Percentiles rank a stretch among this genome's conserved stretches.
phyloP scores from a whole-genome alignment of 257 asterid species.

The Ajuga chamaepitys region DNA sequence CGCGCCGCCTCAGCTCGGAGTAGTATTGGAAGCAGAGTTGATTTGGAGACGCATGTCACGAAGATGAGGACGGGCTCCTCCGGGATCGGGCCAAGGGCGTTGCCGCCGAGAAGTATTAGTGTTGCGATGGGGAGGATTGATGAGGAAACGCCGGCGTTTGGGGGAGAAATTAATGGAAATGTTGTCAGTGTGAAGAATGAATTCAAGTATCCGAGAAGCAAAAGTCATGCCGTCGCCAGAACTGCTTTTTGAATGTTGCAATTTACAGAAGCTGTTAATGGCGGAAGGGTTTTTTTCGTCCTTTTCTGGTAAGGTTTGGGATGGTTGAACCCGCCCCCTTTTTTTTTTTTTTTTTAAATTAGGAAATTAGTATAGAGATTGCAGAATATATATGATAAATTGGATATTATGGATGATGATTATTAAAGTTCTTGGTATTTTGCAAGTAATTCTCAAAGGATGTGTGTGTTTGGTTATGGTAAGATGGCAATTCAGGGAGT shows the following conservation, averaged over 20 bases:
- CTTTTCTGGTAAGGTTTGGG: too few species aligned
- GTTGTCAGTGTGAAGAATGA: conserved; percentile 16
- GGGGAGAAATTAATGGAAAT: conserved; percentile 19
- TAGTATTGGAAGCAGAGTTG: conserved; percentile 7
- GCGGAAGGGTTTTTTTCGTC: too few species aligned
- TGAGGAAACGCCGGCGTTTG: conserved; percentile 57
- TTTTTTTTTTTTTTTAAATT: too few species aligned
- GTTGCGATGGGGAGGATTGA: conserved; percentile 85
- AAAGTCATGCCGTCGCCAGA: conserved; percentile 49
- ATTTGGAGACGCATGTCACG: conserved; percentile 19
- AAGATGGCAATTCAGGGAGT: too few species aligned
- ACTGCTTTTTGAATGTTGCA: conserved; percentile 19
- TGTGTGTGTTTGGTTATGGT: too few species aligned
- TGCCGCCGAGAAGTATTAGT: conserved; percentile 62
- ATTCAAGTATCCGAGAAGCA: conserved; percentile 49
- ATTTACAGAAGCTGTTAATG: too few species aligned
- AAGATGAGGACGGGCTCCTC: conserved; percentile 5
- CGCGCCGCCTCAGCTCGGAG: conserved; percentile 46
- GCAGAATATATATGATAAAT: too few species aligned
- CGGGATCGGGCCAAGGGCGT: conserved; percentile 13
- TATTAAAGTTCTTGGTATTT: too few species aligned
- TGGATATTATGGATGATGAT: too few species aligned
- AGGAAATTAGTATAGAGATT: too few species aligned
- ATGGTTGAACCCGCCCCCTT: too few species aligned
- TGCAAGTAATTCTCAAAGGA: too few species aligned